phyloP scores from a whole-genome alignment of 1,284 basidiomycete genomes.

The Phenoliferia sp. region DNA sequence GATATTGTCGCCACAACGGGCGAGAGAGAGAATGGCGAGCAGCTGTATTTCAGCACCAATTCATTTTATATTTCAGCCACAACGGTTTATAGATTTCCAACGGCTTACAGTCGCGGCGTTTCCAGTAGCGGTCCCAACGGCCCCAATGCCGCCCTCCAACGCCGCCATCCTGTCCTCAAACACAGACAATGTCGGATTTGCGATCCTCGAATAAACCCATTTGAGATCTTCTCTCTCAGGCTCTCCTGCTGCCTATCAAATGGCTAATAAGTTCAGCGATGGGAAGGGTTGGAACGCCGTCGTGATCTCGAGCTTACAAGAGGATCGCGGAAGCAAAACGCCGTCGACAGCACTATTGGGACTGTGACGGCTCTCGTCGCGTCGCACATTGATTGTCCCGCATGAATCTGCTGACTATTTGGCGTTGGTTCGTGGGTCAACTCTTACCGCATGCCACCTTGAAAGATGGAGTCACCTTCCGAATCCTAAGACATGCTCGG shows the following conservation, averaged over 20 bases:
- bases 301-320: not conserved
- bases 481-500: too few species aligned
- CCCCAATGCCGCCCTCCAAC: slow-evolving; percentile 73
- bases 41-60: slow-evolving; percentile 40
- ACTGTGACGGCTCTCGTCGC: not conserved
- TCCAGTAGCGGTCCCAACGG: slow-evolving; percentile 52
- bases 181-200: slow-evolving; percentile 78
- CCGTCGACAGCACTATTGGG: not conserved
- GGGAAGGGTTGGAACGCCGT: not conserved
- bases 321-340: not conserved
- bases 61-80: not conserved
- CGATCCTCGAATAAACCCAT: slow-evolving; percentile 45
- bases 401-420: not conserved
- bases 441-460: too few species aligned
- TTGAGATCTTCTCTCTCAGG: not conserved
- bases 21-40: slow-evolving; percentile 39
- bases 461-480: too few species aligned
- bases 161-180: slow-evolving; percentile 80
- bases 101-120: not conserved
- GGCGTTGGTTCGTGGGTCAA: too few species aligned
- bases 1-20: slow-evolving; percentile 44
- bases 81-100: not conserved
- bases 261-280: not conserved
- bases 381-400: not conserved
- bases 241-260: not conserved